Base-by-base conservation (phyloP, 805 yeast species). In the Saccharomyces mikatae region DNA sequence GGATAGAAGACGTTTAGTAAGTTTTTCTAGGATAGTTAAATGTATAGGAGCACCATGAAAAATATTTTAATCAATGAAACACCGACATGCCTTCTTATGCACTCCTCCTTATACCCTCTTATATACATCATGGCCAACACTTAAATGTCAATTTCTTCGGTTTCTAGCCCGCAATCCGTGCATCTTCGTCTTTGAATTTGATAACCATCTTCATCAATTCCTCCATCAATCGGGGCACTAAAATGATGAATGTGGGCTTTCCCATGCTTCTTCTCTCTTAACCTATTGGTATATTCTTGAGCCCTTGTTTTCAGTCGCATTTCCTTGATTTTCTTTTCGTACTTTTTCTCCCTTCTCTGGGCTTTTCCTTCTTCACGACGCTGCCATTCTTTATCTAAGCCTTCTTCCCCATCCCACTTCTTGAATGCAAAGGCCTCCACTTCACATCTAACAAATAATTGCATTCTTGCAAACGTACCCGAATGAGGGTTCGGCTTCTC, bases 401-500 rank as follows among this genome's bases (percentile, higher is more conserved):
- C 89, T 53, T 89, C 96, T 9, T 84, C 79, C 1, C 95, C 86
- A 0, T 94, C 96, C 99, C 99, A 94, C 71, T 94, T 92, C 65
- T 87, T 85, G 73, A 84, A 88, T 0, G 98, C 96, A 71, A 78
- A 88, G 63, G 86, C 89, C 68, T 94, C 99, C n/a, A 94, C 89
- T 64, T 94, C 98, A 64, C 83, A 87, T 56, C 99, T 74, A 48
- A 94, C 71, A 72, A 84, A 94, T 54, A 94, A 75, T 77, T 91
- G 96, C 99, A 94, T 94, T 65, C 94, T 80, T 50, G 89, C 86
- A 71, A 83, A 94, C 0, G 89, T 86, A 2, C 83, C 83, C 47
- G 91, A 89, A 69, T 94, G 96, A 0, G 99, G 99, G 65, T 94
- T 94, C 2, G 96, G 89, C 62, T 91, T 88, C 58, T 90, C 96